Base-by-base conservation (phyloP, 352 stramenopile genomes). In the Pythium myriotylum region DNA sequence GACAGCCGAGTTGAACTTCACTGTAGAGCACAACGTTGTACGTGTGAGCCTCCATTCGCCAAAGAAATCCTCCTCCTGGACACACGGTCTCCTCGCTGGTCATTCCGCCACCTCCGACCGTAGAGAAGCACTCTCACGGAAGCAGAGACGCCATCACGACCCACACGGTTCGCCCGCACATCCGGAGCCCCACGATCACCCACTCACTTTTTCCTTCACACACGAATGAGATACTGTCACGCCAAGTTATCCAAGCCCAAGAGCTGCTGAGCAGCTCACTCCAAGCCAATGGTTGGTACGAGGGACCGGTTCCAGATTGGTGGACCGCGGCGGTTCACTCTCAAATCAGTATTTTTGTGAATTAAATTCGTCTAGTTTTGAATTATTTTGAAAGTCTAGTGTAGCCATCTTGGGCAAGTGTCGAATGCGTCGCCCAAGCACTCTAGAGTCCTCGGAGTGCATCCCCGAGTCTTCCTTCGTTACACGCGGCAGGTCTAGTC, bases 1-100 rank as follows among this genome's bases (percentile, higher is more conserved):
- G 51, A 96, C 88, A 69, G 93, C 95, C 70, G 88, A 90, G 84
- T 96, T 97, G 81, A 97, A 96, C 79, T 98, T 98, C 89, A 95
- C 84, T 94, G 71, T 71, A 35, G 33, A 24, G 22, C 37, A 54
- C 16, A 35, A 35, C 29, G 29, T 5, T 10, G n/a, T 10, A 10
- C 29, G 29, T 5, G 29, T 35, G 29, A 35, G 29, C 5, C 29
- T 35, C 29, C 10, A 10, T 5, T 35, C 5, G 29, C 29, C 29
- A 35, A 5, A 35, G 5, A 10, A 24, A 23, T 54, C 48, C 24
- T 40, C 13, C 6, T 23, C 24, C 26, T 6, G 24, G 7, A 29
- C 16, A 7, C 24, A n/a, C 45, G 13, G n/a, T 17, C 45, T 2
- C 20, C 43, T 29, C 43, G 8, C 3, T 33, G 19, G 20, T 12